Percentiles rank a stretch among this genome's conserved stretches.
phyloP scores from a whole-genome alignment of 495 filamentous ascomycete species.

The Daldinia vernicosa region DNA sequence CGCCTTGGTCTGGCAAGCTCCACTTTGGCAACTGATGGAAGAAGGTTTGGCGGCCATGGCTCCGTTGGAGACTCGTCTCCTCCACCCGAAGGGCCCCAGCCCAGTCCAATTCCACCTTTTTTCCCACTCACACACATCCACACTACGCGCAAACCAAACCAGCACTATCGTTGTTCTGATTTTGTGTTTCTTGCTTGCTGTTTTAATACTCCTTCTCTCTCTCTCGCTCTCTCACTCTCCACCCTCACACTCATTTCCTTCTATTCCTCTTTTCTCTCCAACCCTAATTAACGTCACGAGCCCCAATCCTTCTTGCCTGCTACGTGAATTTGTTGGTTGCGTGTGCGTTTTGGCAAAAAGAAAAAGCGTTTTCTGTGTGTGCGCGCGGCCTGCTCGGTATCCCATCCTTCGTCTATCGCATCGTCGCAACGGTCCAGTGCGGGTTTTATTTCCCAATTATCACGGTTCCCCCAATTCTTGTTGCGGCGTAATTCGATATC shows the following conservation, averaged over 20 bases:
- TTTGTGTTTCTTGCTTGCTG: conserved; percentile 60
- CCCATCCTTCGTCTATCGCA: conserved; percentile 45
- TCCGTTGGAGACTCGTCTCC: conserved; percentile 29
- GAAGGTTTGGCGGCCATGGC: conserved; percentile 26
- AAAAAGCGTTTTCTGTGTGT: conserved; percentile 49
- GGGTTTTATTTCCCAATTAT: conserved; percentile 51
- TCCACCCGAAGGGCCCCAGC: conserved; percentile 36
- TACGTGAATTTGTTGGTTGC: conserved; percentile 58
- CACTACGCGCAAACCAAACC: conserved; percentile 50
- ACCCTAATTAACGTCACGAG: conserved; percentile 45
- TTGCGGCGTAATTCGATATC: conserved; percentile 45
- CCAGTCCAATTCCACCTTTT: conserved; percentile 46
- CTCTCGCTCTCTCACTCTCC: conserved; percentile 56
- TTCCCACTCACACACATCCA: conserved; percentile 59
- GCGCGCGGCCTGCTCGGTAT: conserved; percentile 46
- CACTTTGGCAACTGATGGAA: conserved; percentile 37
- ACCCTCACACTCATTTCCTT: conserved; percentile 44
- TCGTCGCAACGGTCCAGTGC: conserved; percentile 48
- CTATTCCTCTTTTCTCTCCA: conserved; percentile 46
- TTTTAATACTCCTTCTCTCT: conserved; percentile 59
- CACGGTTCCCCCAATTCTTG: conserved; percentile 49
- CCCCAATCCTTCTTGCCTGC: conserved; percentile 49
- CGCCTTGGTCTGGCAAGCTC: conserved; percentile 32
- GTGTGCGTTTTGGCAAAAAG: conserved; percentile 48
- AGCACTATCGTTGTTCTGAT: conserved; percentile 64